These are phyloP conservation scores for Epichloe coenophiala DNA, from an alignment of 2,329 filamentous ascomycete genomes.

Conservation along the genomic window DNA sequence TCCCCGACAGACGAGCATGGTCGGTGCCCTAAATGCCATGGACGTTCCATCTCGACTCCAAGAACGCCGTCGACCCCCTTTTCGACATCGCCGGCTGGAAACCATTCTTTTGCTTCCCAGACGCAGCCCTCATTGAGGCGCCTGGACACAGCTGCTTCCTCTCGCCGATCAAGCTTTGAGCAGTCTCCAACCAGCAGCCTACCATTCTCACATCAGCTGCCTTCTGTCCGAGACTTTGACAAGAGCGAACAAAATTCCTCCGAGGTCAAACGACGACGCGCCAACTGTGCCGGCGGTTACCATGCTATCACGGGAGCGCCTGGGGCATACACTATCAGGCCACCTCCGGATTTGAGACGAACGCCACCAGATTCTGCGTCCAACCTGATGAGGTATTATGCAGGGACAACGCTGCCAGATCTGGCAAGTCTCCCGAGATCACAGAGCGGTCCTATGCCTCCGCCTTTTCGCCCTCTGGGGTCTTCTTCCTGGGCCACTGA, in stretches of 20 bases:
- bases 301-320: constrained; percentile 12
- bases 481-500: constrained; percentile 15
- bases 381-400: constrained; percentile 10
- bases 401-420: constrained; percentile 16
- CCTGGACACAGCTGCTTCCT: constrained; percentile 12
- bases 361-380: constrained; percentile 11
- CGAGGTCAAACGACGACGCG: constrained; percentile 50
- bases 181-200: constrained; percentile 11
- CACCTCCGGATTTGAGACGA: constrained; percentile 8
- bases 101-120: constrained; percentile 10
- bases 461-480: constrained; percentile 35
- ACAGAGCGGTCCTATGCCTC: constrained; percentile 33
- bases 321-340: constrained; percentile 5
- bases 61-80: constrained; percentile 42
- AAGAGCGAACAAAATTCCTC: constrained; percentile 28
- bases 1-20: constrained; percentile 34
- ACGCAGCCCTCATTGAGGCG: constrained; percentile 9
- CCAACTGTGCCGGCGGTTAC: constrained; percentile 29
- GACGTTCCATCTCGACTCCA: constrained; percentile 50
- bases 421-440: constrained; percentile 18
- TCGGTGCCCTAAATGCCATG: constrained; percentile 59
- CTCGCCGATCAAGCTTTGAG: constrained; percentile 17
- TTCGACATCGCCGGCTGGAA: constrained; percentile 20
- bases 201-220: constrained; percentile 11
- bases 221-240: constrained; percentile 16